Evolutionary conservation across 257 asterid genomes (phyloP).

Genomic region (Knoxia roxburghii): DNA sequence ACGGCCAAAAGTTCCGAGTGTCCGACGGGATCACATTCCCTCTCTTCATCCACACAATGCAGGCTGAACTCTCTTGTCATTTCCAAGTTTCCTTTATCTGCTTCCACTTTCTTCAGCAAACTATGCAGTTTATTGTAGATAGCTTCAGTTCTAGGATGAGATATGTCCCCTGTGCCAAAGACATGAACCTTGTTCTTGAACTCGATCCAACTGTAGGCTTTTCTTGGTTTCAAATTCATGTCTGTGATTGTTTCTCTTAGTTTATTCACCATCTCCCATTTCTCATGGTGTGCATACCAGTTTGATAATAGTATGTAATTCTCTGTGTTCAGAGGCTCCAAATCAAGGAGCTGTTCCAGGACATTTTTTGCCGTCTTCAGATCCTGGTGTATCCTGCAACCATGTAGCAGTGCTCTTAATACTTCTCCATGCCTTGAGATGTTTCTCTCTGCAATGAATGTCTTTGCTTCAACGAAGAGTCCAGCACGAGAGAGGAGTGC

Average conservation of each 20-base stretch:
- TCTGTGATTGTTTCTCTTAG: slow-evolving; percentile 13
- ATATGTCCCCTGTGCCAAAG: slow-evolving; percentile 25
- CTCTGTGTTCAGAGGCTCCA: slow-evolving; percentile 27
- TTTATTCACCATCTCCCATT: slow-evolving; percentile 20
- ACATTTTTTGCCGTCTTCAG: slow-evolving; percentile 10
- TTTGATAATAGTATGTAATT: slow-evolving; percentile 20
- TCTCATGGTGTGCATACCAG: slow-evolving; percentile 24
- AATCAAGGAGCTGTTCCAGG: slow-evolving; percentile 19
- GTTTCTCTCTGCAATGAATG: slow-evolving; percentile 16
- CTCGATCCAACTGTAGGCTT: slow-evolving; percentile 32
- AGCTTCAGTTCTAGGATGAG: slow-evolving; percentile 22
- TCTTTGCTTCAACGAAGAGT: slow-evolving; percentile 20
- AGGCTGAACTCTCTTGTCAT: slow-evolving; percentile 15
- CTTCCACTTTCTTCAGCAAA: slow-evolving; percentile 20
- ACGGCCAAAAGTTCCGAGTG: slow-evolving; percentile 27
- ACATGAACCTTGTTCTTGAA: slow-evolving; percentile 29
- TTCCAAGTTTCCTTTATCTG: neutral
- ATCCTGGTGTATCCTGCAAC: slow-evolving; percentile 24
- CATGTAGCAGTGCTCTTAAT: slow-evolving; percentile 30
- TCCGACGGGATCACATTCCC: slow-evolving; percentile 20
- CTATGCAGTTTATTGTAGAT: slow-evolving; percentile 12
- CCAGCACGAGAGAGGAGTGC: slow-evolving; percentile 29
- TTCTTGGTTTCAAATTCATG: slow-evolving; percentile 20
- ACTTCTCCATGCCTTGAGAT: slow-evolving; percentile 20
- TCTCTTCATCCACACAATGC: slow-evolving; percentile 25